Conservation (phyloP, 2,329 filamentous ascomycete genomes). For the Aphanocladium album region DNA sequence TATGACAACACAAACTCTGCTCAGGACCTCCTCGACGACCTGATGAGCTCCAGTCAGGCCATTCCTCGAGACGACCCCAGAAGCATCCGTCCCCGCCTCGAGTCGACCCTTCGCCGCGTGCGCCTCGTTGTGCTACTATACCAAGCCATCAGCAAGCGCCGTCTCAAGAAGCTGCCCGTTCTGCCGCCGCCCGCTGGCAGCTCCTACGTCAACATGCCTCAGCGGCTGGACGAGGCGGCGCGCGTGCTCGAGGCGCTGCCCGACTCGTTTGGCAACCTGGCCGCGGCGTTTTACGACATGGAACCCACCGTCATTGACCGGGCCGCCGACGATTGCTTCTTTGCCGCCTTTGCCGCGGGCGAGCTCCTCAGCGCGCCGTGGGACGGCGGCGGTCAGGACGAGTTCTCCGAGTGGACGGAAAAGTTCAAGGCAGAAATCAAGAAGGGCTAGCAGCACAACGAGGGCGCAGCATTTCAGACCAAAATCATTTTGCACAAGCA, state of each 20-base stretch:
- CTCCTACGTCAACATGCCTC: slow-evolving; percentile 27
- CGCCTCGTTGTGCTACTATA: slow-evolving; percentile 65
- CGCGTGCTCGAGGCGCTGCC: slow-evolving; percentile 55
- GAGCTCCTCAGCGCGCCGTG: slow-evolving; percentile 55
- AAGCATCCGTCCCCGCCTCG: slow-evolving; percentile 59
- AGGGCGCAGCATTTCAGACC: too few relatives aligned
- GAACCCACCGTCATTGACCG: slow-evolving; percentile 54
- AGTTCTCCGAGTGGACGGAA: slow-evolving; percentile 72
- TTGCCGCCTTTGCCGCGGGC: slow-evolving; percentile 51
- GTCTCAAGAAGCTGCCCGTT: slow-evolving; percentile 55
- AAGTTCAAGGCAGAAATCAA: slow-evolving; percentile 51
- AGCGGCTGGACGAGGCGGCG: slow-evolving; percentile 52
- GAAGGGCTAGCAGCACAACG: slow-evolving; percentile 25
- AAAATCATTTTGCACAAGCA: background rate
- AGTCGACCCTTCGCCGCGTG: slow-evolving; percentile 57
- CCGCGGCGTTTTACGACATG: slow-evolving; percentile 66
- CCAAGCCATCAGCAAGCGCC: slow-evolving; percentile 63
- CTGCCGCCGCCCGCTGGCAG: slow-evolving; percentile 30
- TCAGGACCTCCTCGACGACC: slow-evolving; percentile 59
- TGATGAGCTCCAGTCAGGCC: slow-evolving; percentile 57
- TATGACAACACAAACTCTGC: slow-evolving; percentile 32
- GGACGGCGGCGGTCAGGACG: slow-evolving; percentile 59
- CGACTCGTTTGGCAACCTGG: slow-evolving; percentile 64
- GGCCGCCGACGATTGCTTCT: slow-evolving; percentile 54
- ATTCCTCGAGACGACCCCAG: slow-evolving; percentile 62